Base-by-base conservation (phyloP, 345 rosid species). In the Pistacia integerrima region DNA sequence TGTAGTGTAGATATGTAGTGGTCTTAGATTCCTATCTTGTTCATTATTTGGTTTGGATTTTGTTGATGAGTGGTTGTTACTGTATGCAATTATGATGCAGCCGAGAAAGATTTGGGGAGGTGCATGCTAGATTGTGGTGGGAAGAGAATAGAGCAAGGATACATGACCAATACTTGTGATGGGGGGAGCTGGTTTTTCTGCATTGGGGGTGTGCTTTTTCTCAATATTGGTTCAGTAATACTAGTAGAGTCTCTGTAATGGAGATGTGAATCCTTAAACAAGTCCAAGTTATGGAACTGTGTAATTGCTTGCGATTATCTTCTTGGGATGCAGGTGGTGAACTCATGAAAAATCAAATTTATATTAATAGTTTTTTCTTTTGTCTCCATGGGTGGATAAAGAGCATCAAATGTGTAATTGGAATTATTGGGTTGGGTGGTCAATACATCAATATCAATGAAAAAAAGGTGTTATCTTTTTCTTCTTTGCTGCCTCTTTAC, bases 51-150 rank as follows among this genome's bases (percentile, higher is more conserved):
- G n/a, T 56, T 17, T 33, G 33, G 61, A 56, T 11, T 60, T 35
- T 35, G 7, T 30, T 28, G 30, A 25, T 80, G 73, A 20, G 13
- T 74, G 41, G 46, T 7, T 22, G 64, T 46, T 69, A 25, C 25
- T 56, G 6, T 46, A 5, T 73, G 68, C 57, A 70, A 3, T 54
- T 57, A 16, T 36, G 61, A 36, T 85, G 85, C 90, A 90, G 99
- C 88, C 99, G 99, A 73, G 98, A 96, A 77, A 91, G 75, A 87
- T 96, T 96, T 0, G 97, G 97, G 66, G 99, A 96, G 88, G 85
- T 91, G 93, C 99, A 96, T 58, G 99, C 99, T 54, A 89, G 94
- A 74, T 25, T 96, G 8, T 93, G 99, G 99, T 96, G 99, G 99
- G 99, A 96, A 85, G 97, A 96, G 84, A 96, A 96, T 79, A 85